These are phyloP conservation scores for Fusarium anguioides DNA, from an alignment of 2,329 filamentous ascomycete species.

Conservation along the genomic window DNA sequence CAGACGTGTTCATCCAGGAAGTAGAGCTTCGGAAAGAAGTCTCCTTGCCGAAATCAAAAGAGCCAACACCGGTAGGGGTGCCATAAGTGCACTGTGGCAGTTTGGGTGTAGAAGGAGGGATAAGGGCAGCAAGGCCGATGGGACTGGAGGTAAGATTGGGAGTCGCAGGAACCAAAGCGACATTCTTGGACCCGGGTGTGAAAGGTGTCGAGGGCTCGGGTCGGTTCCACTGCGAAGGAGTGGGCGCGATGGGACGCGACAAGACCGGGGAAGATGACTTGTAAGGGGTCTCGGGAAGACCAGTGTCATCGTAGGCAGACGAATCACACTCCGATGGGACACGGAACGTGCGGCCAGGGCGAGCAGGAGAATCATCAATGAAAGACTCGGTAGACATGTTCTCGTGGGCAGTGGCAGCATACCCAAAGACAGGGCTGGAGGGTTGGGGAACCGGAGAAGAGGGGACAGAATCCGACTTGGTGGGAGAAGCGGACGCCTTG, in stretches of 20 bases:
- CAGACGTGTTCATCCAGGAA: conserved; percentile 44
- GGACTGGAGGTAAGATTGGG: conserved; percentile 21
- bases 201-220: conserved; percentile 41
- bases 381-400: conserved; percentile 2
- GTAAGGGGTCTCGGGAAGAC: conserved; percentile 15
- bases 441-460: conserved; percentile 42
- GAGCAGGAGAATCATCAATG: conserved; percentile 21
- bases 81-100: conserved; percentile 16
- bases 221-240: conserved; percentile 45
- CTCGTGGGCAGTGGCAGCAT: conserved; percentile 15
- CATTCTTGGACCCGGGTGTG: conserved; percentile 23
- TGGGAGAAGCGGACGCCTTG: conserved; percentile 45
- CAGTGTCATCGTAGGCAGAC: conserved; percentile 21
- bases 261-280: conserved; percentile 33
- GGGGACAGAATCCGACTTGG: conserved; percentile 45
- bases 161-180: neutral
- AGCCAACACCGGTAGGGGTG: conserved; percentile 9
- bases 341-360: conserved; percentile 33
- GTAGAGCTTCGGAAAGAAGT: conserved; percentile 45
- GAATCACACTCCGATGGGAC: conserved; percentile 35
- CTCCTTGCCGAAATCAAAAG: conserved; percentile 46
- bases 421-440: conserved; percentile 21
- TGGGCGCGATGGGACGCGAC: conserved; percentile 46
- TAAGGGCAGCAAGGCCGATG: conserved; percentile 37
- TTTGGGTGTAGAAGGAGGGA: conserved; percentile 32